Percentiles rank a stretch among this genome's conserved stretches.
Conservation (phyloP, 2,329 filamentous ascomycete genomes). For the Fusarium begoniae region DNA sequence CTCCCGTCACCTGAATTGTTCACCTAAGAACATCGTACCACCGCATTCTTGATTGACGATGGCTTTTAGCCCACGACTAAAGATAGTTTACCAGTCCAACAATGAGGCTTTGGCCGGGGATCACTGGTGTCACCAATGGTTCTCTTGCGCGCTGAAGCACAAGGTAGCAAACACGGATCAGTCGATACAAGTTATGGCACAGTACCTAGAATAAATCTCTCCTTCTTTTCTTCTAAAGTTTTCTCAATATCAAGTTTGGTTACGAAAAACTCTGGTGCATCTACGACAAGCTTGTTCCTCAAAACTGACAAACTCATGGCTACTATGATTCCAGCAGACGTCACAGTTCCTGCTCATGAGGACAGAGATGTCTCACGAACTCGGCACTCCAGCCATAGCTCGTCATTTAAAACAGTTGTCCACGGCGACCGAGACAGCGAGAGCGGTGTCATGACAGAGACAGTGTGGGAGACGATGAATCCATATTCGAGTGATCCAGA, state of each 20-base stretch:
- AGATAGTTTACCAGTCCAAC: conserved; percentile 27
- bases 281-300: not conserved
- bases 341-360: not conserved
- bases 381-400: conserved; percentile 3
- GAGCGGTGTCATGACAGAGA: not conserved
- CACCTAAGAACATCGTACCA: conserved; percentile 30
- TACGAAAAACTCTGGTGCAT: conserved; percentile 6
- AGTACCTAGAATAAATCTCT: conserved; percentile 16
- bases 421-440: not conserved
- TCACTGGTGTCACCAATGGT: conserved; percentile 29
- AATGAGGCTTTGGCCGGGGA: conserved; percentile 28
- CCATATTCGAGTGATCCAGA: conserved; percentile 4
- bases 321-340: conserved; percentile 10
- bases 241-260: conserved; percentile 5
- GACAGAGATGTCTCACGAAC: conserved; percentile 13
- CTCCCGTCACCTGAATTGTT: conserved; percentile 15
- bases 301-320: conserved; percentile 29
- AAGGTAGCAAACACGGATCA: conserved; percentile 35
- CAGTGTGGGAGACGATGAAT: conserved; percentile 28
- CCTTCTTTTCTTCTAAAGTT: conserved; percentile 1
- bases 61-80: conserved; percentile 20
- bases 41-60: conserved; percentile 8
- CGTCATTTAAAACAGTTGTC: conserved; percentile 12
- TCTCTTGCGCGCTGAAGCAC: conserved; percentile 28
- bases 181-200: conserved; percentile 3